These are phyloP conservation scores for Vitis hybrid DNA, from an alignment of 177 flowering plant genomes.

Conservation along the genomic window DNA sequence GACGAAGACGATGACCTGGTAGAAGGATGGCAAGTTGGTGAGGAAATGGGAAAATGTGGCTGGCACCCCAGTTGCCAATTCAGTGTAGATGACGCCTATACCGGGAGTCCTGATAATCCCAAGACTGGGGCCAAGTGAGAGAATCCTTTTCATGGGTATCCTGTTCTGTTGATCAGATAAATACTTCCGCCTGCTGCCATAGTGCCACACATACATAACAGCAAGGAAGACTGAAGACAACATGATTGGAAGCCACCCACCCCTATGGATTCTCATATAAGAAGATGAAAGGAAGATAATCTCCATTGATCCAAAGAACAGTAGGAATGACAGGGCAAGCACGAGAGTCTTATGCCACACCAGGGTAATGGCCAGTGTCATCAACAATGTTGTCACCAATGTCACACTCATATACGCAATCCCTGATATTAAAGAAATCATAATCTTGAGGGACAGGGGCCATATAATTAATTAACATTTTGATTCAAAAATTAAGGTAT, in stretches of 20 bases:
- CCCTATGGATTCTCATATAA: conserved; percentile 49
- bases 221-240: conserved; percentile 42
- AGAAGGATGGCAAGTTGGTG: conserved; percentile 78
- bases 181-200: conserved; percentile 64
- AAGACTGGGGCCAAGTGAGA: conserved; percentile 71
- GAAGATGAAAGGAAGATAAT: conserved; percentile 56
- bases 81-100: conserved; percentile 78
- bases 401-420: conserved; percentile 50
- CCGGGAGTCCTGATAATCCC: conserved; percentile 82
- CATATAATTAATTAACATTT: background rate
- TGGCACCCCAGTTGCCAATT: conserved; percentile 73
- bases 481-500: background rate
- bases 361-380: conserved; percentile 57
- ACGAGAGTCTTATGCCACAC: conserved; percentile 55
- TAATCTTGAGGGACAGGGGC: background rate
- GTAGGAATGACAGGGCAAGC: conserved; percentile 40
- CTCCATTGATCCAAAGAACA: conserved; percentile 69
- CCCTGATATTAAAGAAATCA: conserved; percentile 39
- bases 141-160: conserved; percentile 71
- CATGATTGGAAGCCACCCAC: conserved; percentile 74
- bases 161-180: conserved; percentile 68
- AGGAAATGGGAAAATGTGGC: conserved; percentile 75
- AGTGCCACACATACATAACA: conserved; percentile 86
- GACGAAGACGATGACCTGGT: conserved; percentile 76
- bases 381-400: conserved; percentile 69